Evolutionary conservation across 495 filamentous ascomycete genomes (phyloP).

Genomic region (Margaritispora aquatica): DNA sequence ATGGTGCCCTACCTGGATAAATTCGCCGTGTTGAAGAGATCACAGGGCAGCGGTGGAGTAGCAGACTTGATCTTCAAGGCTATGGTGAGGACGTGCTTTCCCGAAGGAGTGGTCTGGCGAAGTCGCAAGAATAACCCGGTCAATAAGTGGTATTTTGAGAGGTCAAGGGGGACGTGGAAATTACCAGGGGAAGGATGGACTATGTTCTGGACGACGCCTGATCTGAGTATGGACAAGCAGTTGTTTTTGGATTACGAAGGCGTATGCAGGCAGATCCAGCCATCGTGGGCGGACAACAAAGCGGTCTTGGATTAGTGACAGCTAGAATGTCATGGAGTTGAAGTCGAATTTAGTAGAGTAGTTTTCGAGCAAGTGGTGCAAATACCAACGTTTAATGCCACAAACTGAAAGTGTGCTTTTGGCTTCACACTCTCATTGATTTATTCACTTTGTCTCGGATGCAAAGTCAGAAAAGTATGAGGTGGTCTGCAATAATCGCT

Average conservation of each 20-base stretch:
- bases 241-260: constrained; percentile 73
- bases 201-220: constrained; percentile 94
- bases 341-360: no score
- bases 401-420: no score
- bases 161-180: constrained; percentile 76
- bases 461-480: neutral
- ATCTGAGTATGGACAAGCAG: constrained; percentile 38
- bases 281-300: constrained; percentile 77
- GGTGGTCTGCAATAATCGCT: no score
- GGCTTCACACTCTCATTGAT: no score
- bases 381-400: no score
- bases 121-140: constrained; percentile 77
- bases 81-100: constrained; percentile 86
- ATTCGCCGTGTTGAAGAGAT: constrained; percentile 85
- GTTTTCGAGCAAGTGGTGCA: no score
- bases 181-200: constrained; percentile 76
- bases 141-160: constrained; percentile 95
- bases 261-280: constrained; percentile 72
- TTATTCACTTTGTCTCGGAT: no score
- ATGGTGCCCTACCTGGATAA: constrained; percentile 96
- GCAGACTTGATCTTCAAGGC: constrained; percentile 94
- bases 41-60: constrained; percentile 86
- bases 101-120: constrained; percentile 73
- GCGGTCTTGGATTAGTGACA: constrained; percentile 49
- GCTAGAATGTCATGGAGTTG: no score